These are phyloP conservation scores for Fusarium lateritium DNA, from an alignment of 2,329 filamentous ascomycete genomes.

Conservation along the genomic window DNA sequence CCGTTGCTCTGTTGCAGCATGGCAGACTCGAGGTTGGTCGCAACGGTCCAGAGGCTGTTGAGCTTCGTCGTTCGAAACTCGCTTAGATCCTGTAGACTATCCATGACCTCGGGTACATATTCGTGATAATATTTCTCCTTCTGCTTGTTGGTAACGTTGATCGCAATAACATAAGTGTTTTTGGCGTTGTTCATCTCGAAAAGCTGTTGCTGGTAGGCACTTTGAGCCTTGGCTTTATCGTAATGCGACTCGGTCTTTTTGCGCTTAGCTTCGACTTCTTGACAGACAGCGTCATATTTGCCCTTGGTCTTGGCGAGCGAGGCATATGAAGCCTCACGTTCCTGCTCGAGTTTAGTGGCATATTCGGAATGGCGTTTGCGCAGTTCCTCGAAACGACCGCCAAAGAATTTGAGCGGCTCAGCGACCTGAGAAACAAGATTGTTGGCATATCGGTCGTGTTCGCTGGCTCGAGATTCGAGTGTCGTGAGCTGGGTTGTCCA, in stretches of 20 bases:
- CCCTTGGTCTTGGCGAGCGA: conserved; percentile 92
- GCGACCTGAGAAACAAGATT: conserved; percentile 86
- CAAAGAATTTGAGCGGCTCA: conserved; percentile 85
- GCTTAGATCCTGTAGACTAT: conserved; percentile 93
- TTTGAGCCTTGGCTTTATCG: conserved; percentile 93
- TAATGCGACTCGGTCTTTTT: conserved; percentile 97
- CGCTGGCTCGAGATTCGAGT: conserved; percentile 86
- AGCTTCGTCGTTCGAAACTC: conserved; percentile 89
- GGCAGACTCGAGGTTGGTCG: conserved; percentile 83
- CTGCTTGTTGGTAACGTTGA: conserved; percentile 97
- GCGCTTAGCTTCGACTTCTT: conserved; percentile 93
- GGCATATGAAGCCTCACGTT: conserved; percentile 85
- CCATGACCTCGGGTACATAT: conserved; percentile 93
- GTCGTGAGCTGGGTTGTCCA: conserved; percentile 96
- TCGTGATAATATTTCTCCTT: conserved; percentile 98
- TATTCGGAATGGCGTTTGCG: conserved; percentile 93
- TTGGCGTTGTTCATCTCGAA: conserved; percentile 98
- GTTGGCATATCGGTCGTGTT: conserved; percentile 88
- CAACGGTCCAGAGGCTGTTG: conserved; percentile 88
- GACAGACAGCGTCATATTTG: conserved; percentile 93
- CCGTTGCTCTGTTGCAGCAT: conserved; percentile 81
- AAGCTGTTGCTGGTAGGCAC: conserved; percentile 91
- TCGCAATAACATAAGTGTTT: conserved; percentile 96
- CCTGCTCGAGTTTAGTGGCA: conserved; percentile 88
- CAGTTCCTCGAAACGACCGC: conserved; percentile 86